A percentile compares a stretch with the other conserved stretches of the same genome.
These are phyloP conservation scores for Podila clonocystis DNA, from an alignment of 192 early-diverging fungal genomes.

Conservation along the genomic window DNA sequence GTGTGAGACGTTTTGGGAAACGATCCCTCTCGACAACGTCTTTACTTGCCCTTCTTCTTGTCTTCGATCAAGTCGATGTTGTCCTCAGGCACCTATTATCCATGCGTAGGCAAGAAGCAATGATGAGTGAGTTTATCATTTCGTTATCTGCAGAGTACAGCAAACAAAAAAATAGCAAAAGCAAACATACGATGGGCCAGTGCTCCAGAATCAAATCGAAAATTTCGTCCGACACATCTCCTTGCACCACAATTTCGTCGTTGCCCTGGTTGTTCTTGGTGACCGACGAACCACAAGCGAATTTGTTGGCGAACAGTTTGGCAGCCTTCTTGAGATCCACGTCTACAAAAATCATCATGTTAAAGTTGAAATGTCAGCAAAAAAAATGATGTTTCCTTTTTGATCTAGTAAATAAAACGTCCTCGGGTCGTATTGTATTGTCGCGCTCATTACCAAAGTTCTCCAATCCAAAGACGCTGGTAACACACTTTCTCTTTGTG, in stretches of 20 bases:
- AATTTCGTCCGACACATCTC: constrained; percentile 93
- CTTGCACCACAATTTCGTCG: constrained; percentile 98
- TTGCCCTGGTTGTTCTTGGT: constrained; percentile 91
- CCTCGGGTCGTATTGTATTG: neutral
- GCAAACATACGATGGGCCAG: constrained; percentile 69
- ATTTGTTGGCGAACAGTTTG: constrained; percentile 95
- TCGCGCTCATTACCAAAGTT: constrained; percentile 75
- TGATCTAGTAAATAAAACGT: too few species aligned
- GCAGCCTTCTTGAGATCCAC: constrained; percentile 98
- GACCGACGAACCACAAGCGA: constrained; percentile 94
- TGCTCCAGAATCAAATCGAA: constrained; percentile 82
- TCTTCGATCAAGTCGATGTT: constrained; percentile 82
- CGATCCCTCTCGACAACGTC: neutral
- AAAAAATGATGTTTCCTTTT: neutral
- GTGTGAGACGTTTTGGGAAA: neutral
- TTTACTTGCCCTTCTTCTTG: constrained; percentile 76
- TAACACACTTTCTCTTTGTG: constrained; percentile 94
- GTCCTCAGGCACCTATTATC: constrained; percentile 70
- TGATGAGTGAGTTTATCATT: too few species aligned
- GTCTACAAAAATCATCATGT: constrained; percentile 52
- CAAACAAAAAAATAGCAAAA: neutral
- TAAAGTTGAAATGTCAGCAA: too few species aligned
- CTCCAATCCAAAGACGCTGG: constrained; percentile 85
- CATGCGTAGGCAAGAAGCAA: neutral
- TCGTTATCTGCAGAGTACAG: neutral